phyloP scores from a whole-genome alignment of 2,329 filamentous ascomycete species.

The Chaetomium sp. region DNA sequence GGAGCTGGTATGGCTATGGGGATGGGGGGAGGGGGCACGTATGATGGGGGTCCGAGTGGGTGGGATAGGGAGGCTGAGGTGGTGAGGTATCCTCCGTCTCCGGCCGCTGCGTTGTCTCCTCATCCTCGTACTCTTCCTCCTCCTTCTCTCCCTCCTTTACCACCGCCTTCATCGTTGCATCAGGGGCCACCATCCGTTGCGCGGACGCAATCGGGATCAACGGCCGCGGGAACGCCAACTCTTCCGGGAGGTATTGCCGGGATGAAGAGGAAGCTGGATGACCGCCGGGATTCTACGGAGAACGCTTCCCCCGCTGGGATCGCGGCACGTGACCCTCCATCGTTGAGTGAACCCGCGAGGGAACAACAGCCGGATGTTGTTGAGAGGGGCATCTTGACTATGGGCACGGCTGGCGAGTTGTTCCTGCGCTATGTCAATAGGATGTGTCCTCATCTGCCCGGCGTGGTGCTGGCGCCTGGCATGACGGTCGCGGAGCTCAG shows the following conservation, averaged over 20 bases:
- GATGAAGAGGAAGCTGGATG: slow-evolving; percentile 10
- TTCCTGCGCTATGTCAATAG: slow-evolving; percentile 53
- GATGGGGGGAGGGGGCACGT: not conserved
- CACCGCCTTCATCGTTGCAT: too few relatives aligned
- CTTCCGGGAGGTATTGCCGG: not conserved
- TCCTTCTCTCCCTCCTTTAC: too few relatives aligned
- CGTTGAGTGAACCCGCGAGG: not conserved
- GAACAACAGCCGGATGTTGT: slow-evolving; percentile 40
- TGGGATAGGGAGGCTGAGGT: slow-evolving; percentile 4
- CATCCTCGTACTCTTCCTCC: too few relatives aligned
- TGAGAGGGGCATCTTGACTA: slow-evolving; percentile 52
- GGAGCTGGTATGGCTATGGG: not conserved
- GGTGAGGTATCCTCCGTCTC: not conserved
- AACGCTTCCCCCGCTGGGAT: not conserved
- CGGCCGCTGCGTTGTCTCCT: not conserved
- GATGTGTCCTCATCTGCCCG: slow-evolving; percentile 56
- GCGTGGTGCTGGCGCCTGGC: slow-evolving; percentile 51
- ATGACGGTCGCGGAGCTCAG: slow-evolving; percentile 51
- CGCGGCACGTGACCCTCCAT: not conserved
- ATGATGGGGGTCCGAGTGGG: not conserved
- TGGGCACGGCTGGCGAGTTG: slow-evolving; percentile 48
- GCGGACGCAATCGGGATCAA: too few relatives aligned
- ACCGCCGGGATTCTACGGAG: not conserved
- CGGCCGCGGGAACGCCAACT: too few relatives aligned
- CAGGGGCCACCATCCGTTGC: too few relatives aligned